phyloP scores from a whole-genome alignment of 2,329 filamentous ascomycete species.

The Gaeumannomyces tritici region DNA sequence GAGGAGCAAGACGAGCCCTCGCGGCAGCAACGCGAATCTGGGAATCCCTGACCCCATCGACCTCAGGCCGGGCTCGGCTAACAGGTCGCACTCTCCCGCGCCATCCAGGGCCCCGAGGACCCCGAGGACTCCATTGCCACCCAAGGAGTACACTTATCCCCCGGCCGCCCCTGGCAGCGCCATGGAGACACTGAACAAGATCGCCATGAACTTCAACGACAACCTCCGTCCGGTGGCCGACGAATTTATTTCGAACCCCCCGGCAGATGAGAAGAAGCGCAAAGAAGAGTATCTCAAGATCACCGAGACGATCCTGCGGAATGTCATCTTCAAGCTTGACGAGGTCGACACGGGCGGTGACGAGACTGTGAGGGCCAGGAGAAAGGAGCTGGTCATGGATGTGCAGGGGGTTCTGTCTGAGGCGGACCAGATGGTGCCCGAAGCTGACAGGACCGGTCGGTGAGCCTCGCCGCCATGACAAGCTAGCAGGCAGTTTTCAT shows the following conservation, averaged over 20 bases:
- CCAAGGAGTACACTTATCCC: slow-evolving; percentile 12
- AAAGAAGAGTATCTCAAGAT: slow-evolving; percentile 67
- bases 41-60: slow-evolving; percentile 23
- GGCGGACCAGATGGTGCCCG: slow-evolving; percentile 38
- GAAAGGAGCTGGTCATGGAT: slow-evolving; percentile 65
- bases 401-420: slow-evolving; percentile 58
- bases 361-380: slow-evolving; percentile 48
- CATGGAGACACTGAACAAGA: slow-evolving; percentile 56
- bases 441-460: neutral
- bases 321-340: slow-evolving; percentile 69
- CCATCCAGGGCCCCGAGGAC: slow-evolving; percentile 6
- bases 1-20: slow-evolving; percentile 22
- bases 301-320: slow-evolving; percentile 66
- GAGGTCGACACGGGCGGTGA: slow-evolving; percentile 66
- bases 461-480: neutral
- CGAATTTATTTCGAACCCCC: slow-evolving; percentile 52
- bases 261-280: slow-evolving; percentile 55
- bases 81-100: slow-evolving; percentile 28
- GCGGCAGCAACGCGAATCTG: slow-evolving; percentile 18
- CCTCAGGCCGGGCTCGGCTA: slow-evolving; percentile 20
- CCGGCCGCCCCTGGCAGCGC: slow-evolving; percentile 29
- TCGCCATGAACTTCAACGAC: slow-evolving; percentile 53
- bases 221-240: slow-evolving; percentile 57
- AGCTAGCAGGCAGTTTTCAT: slow-evolving; percentile 1
- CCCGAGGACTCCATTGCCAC: slow-evolving; percentile 18